phyloP scores from a whole-genome alignment of 495 filamentous ascomycete species.

The Neurospora sublineolata region DNA sequence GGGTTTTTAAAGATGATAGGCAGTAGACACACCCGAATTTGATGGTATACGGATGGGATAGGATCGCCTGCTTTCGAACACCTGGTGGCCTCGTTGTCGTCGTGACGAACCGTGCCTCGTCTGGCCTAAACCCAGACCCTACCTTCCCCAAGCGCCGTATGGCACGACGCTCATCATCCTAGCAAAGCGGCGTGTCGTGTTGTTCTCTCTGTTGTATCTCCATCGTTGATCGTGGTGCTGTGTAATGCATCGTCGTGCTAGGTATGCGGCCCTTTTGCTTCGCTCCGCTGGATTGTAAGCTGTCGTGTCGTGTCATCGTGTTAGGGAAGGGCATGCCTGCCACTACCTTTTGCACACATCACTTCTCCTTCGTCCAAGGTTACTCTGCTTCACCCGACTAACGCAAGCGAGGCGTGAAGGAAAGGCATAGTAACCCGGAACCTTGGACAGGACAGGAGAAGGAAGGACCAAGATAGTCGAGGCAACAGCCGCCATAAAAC shows the following conservation, averaged over 20 bases:
- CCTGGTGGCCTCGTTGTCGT: not conserved
- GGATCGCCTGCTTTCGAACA: not conserved
- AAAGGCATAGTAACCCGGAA: not conserved
- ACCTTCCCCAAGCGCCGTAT: not conserved
- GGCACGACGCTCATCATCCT: not conserved
- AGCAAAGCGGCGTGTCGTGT: not conserved
- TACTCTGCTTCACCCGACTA: not conserved
- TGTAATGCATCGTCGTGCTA: not conserved
- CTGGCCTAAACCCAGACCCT: not conserved
- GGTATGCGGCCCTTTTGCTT: not conserved
- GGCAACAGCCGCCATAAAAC: not conserved
- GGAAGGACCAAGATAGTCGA: not conserved
- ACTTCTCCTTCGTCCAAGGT: not conserved
- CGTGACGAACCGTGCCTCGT: not conserved
- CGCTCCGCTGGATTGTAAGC: not conserved
- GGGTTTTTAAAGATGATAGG: not conserved
- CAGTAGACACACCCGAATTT: not conserved
- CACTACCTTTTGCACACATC: not conserved
- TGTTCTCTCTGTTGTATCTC: not conserved
- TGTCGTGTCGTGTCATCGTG: not conserved
- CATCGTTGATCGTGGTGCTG: not conserved
- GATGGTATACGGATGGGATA: not conserved
- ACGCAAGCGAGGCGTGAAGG: not conserved
- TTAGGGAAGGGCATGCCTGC: not conserved
- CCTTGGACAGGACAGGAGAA: not conserved